A percentile compares a stretch with the other conserved stretches of the same genome.
phyloP scores from a whole-genome alignment of 1,139 yeast species.

The Scheffersomyces stambukii region DNA sequence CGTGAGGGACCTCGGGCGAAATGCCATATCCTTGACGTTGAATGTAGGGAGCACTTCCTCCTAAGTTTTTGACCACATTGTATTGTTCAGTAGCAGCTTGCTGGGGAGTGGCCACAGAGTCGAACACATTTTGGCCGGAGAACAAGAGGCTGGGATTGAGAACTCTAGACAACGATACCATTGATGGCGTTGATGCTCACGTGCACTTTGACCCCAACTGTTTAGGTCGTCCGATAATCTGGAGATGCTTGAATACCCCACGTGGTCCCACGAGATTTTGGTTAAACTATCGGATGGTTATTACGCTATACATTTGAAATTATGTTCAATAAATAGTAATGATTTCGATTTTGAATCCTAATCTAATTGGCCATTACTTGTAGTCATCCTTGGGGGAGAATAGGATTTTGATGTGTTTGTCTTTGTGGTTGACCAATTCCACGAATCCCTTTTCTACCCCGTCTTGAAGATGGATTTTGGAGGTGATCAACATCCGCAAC shows the following conservation, averaged over 20 bases:
- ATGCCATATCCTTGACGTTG: conserved; percentile 46
- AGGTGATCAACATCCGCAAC: conserved; percentile 27
- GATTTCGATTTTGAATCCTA: no score
- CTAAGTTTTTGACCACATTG: conserved; percentile 40
- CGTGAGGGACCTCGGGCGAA: conserved; percentile 43
- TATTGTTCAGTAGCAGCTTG: conserved; percentile 37
- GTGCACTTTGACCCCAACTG: not conserved
- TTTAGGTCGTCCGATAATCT: not conserved
- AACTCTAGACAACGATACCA: conserved; percentile 29
- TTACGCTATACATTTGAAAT: no score
- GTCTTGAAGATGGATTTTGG: conserved; percentile 27
- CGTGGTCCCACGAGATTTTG: no score
- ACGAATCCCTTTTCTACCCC: conserved; percentile 31
- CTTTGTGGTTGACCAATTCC: conserved; percentile 32
- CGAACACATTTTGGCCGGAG: conserved; percentile 22
- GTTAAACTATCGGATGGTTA: no score
- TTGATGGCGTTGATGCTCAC: conserved; percentile 6
- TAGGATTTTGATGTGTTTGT: conserved; percentile 32
- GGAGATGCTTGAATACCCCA: not conserved
- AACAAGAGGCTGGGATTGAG: conserved; percentile 27
- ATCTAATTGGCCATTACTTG: no score
- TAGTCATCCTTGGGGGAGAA: no score
- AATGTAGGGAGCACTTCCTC: conserved; percentile 47
- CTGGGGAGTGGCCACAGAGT: conserved; percentile 30
- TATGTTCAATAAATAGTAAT: no score